These are phyloP conservation scores for Lagenidium sp. DNA, from an alignment of 352 stramenopile genomes.

Conservation along the genomic window DNA sequence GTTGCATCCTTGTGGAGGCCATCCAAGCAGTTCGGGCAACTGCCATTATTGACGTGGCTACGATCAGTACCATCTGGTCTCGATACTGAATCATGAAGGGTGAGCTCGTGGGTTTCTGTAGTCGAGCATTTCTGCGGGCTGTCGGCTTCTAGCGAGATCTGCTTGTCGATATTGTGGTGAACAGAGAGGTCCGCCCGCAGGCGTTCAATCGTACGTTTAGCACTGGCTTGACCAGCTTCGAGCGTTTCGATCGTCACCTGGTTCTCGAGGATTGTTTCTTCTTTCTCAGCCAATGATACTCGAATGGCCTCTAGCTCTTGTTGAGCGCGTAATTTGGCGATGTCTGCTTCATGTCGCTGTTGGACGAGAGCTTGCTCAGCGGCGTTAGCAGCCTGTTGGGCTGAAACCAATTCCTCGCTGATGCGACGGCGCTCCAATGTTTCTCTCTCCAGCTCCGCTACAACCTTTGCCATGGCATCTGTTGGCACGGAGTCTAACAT, in stretches of 20 bases:
- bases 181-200: conserved; percentile 5
- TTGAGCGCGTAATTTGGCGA: conserved; percentile 23
- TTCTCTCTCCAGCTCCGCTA: conserved; percentile 29
- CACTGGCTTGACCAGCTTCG: conserved; percentile 9
- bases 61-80: no score
- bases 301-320: conserved; percentile 16
- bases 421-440: conserved; percentile 8
- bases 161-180: no score
- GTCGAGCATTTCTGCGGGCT: conserved; percentile 4
- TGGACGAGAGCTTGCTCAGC: conserved; percentile 14
- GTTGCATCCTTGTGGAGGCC: no score
- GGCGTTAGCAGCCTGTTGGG: conserved; percentile 12
- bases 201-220: conserved; percentile 7
- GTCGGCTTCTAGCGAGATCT: no score
- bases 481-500: no score
- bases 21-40: no score
- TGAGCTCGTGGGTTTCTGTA: neutral
- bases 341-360: conserved; percentile 17
- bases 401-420: conserved; percentile 10
- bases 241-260: conserved; percentile 24
- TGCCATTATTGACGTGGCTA: no score
- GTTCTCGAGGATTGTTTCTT: conserved; percentile 20
- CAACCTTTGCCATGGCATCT: conserved; percentile 13
- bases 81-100: no score
- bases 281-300: conserved; percentile 9